Conservation (phyloP, 306 rosid species). For the Dryas octopetala region DNA sequence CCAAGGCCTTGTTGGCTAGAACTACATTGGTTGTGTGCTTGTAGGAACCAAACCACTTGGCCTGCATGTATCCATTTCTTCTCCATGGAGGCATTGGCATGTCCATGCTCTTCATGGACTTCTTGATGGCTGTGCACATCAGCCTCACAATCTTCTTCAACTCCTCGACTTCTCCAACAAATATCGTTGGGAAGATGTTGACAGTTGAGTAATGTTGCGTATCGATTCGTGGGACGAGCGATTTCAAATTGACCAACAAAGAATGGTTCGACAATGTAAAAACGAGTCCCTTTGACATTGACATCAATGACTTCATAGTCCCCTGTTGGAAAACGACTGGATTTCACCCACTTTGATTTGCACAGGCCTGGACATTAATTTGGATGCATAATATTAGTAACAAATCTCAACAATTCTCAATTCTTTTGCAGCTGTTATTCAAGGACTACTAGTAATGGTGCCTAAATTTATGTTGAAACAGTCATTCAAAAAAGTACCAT, state of each 20-base stretch:
- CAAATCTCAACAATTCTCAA: neutral
- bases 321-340: conserved; percentile 53
- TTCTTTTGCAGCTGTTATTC: too few relatives aligned
- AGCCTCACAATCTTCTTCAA: conserved; percentile 51
- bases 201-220: conserved; percentile 38
- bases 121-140: conserved; percentile 66
- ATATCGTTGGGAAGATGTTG: conserved; percentile 52
- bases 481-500: too few relatives aligned
- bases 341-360: conserved; percentile 77
- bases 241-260: conserved; percentile 57
- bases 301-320: conserved; percentile 70
- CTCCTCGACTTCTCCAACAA: conserved; percentile 55
- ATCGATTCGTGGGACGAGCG: conserved; percentile 69
- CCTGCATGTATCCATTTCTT: conserved; percentile 60
- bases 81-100: conserved; percentile 84
- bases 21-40: conserved; percentile 56
- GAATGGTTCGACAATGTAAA: conserved; percentile 56
- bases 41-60: conserved; percentile 76
- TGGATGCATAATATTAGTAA: neutral
- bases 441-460: too few relatives aligned
- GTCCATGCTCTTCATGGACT: conserved; percentile 54
- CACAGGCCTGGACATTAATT: conserved; percentile 56
- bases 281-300: conserved; percentile 41
- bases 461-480: too few relatives aligned
- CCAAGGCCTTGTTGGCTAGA: conserved; percentile 11